Percentiles rank a stretch among this genome's conserved stretches.
Evolutionary conservation across 2,329 filamentous ascomycete species (phyloP).

Genomic region (Penicillium sp.): DNA sequence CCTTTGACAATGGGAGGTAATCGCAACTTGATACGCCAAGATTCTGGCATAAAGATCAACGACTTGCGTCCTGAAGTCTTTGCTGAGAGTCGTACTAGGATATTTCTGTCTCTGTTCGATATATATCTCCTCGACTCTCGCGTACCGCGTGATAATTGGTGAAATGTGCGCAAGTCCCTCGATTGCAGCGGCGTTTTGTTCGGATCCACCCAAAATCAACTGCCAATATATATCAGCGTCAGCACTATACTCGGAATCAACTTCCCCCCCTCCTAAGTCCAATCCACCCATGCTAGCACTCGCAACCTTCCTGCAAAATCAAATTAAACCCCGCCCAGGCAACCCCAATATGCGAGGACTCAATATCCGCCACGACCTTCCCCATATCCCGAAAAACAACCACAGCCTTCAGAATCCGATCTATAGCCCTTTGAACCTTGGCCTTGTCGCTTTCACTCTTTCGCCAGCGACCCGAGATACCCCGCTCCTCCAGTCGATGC

Average conservation of each 20-base stretch:
- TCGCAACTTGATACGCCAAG: not conserved
- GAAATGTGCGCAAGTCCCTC: not conserved
- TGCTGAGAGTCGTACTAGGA: not conserved
- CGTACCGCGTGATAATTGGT: not conserved
- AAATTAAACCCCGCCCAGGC: not conserved
- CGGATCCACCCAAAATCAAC: not conserved
- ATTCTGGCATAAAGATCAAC: not conserved
- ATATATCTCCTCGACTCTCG: not conserved
- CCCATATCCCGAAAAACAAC: not conserved
- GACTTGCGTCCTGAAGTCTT: not conserved
- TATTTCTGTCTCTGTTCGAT: not conserved
- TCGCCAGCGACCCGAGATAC: not conserved
- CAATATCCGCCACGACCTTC: not conserved
- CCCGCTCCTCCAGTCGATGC: not conserved
- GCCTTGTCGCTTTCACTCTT: not conserved
- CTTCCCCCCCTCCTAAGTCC: too few species aligned
- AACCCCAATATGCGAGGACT: not conserved
- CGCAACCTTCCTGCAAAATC: not conserved
- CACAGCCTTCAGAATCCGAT: not conserved
- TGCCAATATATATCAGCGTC: too few species aligned
- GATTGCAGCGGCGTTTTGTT: not conserved
- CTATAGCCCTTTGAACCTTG: not conserved
- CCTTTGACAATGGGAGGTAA: not conserved
- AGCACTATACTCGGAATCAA: too few species aligned
- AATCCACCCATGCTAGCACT: too few species aligned